Evolutionary conservation across 140 eudicot species (phyloP).

Genomic region (Senecio squalidus): DNA sequence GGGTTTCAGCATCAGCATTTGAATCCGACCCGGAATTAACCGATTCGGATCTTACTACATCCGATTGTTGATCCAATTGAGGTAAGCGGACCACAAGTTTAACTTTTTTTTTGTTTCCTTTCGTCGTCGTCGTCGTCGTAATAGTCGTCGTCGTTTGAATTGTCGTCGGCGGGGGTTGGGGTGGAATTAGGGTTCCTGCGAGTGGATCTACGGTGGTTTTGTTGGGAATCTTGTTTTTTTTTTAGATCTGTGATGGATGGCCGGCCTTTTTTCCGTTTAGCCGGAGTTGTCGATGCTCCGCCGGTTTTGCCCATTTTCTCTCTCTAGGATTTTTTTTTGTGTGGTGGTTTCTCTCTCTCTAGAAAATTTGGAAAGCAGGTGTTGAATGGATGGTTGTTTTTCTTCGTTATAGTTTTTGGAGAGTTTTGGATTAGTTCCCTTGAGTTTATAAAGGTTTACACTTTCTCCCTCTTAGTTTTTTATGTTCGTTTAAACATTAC

Average conservation of each 20-base stretch:
- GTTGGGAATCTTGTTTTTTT: constrained; percentile 22
- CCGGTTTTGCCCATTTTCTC: constrained; percentile 48
- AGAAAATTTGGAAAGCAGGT: not conserved
- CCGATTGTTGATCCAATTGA: not conserved
- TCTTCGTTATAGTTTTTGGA: too few species aligned
- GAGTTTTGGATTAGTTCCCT: too few species aligned
- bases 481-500: too few species aligned
- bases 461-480: too few species aligned
- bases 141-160: constrained; percentile 30
- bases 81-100: not conserved
- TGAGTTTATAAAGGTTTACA: too few species aligned
- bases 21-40: not conserved
- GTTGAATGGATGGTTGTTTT: not conserved
- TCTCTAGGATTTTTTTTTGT: too few species aligned
- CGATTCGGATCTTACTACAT: not conserved
- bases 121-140: constrained; percentile 90
- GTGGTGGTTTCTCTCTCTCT: not conserved
- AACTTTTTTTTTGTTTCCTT: constrained; percentile 23
- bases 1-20: not conserved
- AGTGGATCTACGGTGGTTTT: constrained; percentile 57
- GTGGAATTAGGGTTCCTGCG: constrained; percentile 58
- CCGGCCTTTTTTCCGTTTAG: constrained; percentile 72
- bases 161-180: constrained; percentile 14
- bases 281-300: not conserved
- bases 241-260: constrained; percentile 57